Evolutionary conservation across 352 stramenopile genomes (phyloP), one percentile per base, ranked within the genome.

Genomic region (Phytophthora crassamura): DNA sequence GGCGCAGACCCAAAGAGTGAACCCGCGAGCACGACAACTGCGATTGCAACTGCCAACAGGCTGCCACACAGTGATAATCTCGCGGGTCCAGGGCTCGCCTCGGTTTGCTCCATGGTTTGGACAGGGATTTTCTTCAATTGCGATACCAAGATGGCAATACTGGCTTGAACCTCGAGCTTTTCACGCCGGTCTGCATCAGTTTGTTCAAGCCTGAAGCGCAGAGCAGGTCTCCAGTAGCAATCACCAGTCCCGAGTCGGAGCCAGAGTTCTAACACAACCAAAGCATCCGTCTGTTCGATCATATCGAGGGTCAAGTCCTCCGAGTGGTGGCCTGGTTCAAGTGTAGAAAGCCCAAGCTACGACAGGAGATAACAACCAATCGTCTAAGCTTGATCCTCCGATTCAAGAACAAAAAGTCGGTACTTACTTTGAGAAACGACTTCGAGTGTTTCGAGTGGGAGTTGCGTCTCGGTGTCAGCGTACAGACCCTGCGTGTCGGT

Each of bases 391-490:
- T n/a, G n/a, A n/a, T n/a, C n/a, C n/a, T n/a, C n/a, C n/a, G n/a
- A n/a, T n/a, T n/a, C n/a, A n/a, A n/a, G n/a, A n/a, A n/a, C n/a
- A n/a, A n/a, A n/a, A n/a, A n/a, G n/a, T n/a, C n/a, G n/a, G n/a
- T n/a, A 38, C 59, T 12, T 4, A 47, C 59, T 43, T 67, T 50
- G 2, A 67, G 2, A 16, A 62, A 62, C 18, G 9, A 22, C 1
- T 49, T 28, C 5, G n/a, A 51, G 50, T 12, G 30, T 63, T 14
- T 63, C 42, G n/a, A 63, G n/a, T 45, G 59, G 50, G 7, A 62
- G 51, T 52, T 7, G 36, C 1, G 59, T 62, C 12, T 46, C 18
- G n/a, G 22, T 11, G 40, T 55, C 50, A 12, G 22, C 35, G 33
- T 41, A 50, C 14, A 51, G 22, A 11, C 45, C 3, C 18, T 52